A percentile compares a stretch with the other conserved stretches of the same genome.
Evolutionary conservation across 2,329 filamentous ascomycete genomes (phyloP).

Genomic region (Alternaria sp.): DNA sequence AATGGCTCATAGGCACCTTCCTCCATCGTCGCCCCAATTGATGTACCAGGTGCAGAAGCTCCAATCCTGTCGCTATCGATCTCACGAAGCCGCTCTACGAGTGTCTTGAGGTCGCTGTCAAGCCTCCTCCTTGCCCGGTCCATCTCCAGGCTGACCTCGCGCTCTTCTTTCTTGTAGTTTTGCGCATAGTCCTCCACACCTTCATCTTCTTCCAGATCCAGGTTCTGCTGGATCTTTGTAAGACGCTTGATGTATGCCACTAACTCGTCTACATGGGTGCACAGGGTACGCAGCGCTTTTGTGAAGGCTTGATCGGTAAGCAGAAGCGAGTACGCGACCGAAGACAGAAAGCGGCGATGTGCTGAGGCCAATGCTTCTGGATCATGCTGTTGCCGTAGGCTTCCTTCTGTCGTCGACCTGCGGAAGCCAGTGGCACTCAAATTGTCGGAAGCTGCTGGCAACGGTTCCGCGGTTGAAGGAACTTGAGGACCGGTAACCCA

Average conservation of each 20-base stretch:
- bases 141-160: constrained; percentile 69
- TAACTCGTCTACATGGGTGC: constrained; percentile 80
- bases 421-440: constrained; percentile 8
- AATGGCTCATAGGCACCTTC: constrained; percentile 70
- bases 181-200: constrained; percentile 68
- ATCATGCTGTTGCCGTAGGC: constrained; percentile 63
- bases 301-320: constrained; percentile 70
- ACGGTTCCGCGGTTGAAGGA: not conserved
- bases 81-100: constrained; percentile 62
- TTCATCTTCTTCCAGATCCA: constrained; percentile 82
- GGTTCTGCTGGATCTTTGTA: constrained; percentile 74
- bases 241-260: constrained; percentile 78
- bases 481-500: constrained; percentile 65
- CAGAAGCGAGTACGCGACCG: constrained; percentile 70
- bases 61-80: constrained; percentile 63
- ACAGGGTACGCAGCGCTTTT: constrained; percentile 67
- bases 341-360: constrained; percentile 76
- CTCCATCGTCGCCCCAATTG: constrained; percentile 18
- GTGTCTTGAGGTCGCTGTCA: constrained; percentile 68
- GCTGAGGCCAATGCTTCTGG: constrained; percentile 83
- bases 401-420: constrained; percentile 2
- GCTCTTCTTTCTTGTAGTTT: constrained; percentile 71
- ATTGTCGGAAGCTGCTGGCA: constrained; percentile 8
- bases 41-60: constrained; percentile 22
- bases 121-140: constrained; percentile 68